Base-by-base conservation (phyloP, 2,329 filamentous ascomycete species). In the Neurospora sp. region DNA sequence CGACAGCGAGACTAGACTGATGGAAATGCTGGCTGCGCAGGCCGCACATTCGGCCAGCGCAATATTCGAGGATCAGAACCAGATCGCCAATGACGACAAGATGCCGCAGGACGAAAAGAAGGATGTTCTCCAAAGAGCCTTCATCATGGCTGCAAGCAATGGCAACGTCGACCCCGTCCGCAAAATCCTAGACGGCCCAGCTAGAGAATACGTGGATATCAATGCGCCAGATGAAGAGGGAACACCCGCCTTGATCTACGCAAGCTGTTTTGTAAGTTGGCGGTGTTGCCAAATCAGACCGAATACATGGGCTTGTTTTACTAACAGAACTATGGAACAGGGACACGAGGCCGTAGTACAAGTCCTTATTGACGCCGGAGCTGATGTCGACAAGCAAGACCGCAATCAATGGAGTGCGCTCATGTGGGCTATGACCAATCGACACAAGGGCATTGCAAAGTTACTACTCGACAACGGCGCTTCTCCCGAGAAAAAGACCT, bases 401-500 rank as follows among this genome's bases (percentile, higher is more conserved):
- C 92, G 91, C 73, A 98, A 98, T 78, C 91, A 96, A 78, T 99
- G 96, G 96, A 98, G 93, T 76, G 92, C 96, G 15, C 85, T 99
- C 72, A 99, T 99, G 94, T 99, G 96, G 96, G 95, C 96, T 67
- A 98, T 98, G 93, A 99, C 96, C 70, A 99, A 99, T 80, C 85
- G 94, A 70, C 96, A 99, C 81, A 98, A 98, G 81, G 90, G 90
- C 67, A 99, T 99, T 74, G 94, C 95, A 42, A 98, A 98, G 80
- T 85, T 93, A 11, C 83, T 99, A 17, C 86, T 99, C 40, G 95
- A 99, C 78, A 92, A 96, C 76, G 94, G 94, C 17, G 96, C 96
- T 23, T 97, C 94, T n/a, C 91, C 94, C 3, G 95, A 98, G 76
- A 91, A 97, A 75, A 97, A 96, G 79, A 98, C 96, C 1, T 96